Base-by-base conservation (phyloP, 73 alveolate species). In the Blepharisma japonicum region DNA sequence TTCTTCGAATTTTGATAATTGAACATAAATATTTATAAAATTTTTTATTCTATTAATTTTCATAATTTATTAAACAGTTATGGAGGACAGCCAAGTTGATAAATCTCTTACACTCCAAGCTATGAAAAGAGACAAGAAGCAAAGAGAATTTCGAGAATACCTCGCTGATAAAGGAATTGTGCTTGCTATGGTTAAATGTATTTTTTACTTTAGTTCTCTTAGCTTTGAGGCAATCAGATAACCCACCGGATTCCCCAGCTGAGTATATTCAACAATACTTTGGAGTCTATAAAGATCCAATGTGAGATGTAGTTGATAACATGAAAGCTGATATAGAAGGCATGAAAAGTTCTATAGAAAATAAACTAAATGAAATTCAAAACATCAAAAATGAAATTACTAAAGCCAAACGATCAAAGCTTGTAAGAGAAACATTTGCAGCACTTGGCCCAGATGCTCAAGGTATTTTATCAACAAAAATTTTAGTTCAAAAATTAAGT, bases 161-260 rank as follows among this genome's bases (percentile, higher is more conserved):
- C 68, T 87, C 38, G 94, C 88, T 50, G 85, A 87, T 55, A 78
- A 83, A 20, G 90, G 85, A 18, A 89, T 87, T 23, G 89, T 83
- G 77, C 86, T 83, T 55, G 74, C 81, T 39, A 25, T 84, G 38
- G 89, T 83, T 42, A 87, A 87, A 70, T 83, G 85, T 83, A 83
- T 42, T 50, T 9, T 20, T 27, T 54, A 20, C 55, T 3, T 71
- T 70, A 83, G 87, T 50, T 45, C 71, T 86, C 14, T 61, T 86
- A 32, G 55, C 85, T 6, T 6, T 82, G 54, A 86, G 90, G 51
- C 45, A 71, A 56, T 39, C 55, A 49, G 55, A 81, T 8, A 81
- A 84, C 6, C 51, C 71, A 81, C 90, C 87, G 0, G 82, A 77
- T 48, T 78, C 83, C 68, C 89, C 90, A 1, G 53, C 66, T 45